These are phyloP conservation scores for Castanospermum australe DNA, from an alignment of 306 rosid genomes.

Conservation along the genomic window DNA sequence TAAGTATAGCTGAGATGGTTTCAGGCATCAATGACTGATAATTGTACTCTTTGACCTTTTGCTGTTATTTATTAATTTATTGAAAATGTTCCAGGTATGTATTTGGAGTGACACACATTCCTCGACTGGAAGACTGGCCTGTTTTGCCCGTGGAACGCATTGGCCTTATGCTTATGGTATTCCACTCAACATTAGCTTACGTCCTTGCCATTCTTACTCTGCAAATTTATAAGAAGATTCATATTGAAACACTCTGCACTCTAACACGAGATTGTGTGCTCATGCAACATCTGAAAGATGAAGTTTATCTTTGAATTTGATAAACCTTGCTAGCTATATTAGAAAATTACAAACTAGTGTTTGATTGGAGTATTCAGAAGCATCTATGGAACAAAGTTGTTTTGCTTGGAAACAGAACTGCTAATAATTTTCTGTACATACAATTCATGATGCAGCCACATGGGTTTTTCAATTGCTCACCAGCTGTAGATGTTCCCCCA, in stretches of 20 bases:
- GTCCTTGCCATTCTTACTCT: not conserved
- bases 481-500: conserved; percentile 57
- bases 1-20: not conserved
- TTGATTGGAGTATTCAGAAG: not conserved
- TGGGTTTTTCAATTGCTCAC: conserved; percentile 58
- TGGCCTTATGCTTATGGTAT: conserved; percentile 78
- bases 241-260: not conserved
- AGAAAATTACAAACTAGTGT: not conserved
- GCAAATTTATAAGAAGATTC: not conserved
- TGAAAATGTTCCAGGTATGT: conserved; percentile 56
- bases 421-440: not conserved
- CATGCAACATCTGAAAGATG: not conserved
- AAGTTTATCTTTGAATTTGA: not conserved
- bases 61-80: not conserved
- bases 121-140: conserved; percentile 87
- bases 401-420: not conserved
- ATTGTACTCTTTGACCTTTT: not conserved
- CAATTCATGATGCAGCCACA: conserved; percentile 47
- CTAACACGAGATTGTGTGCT: not conserved
- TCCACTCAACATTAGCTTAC: not conserved
- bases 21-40: not conserved
- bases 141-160: conserved; percentile 81
- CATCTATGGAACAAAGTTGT: not conserved
- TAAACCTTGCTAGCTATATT: not conserved
- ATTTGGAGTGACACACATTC: conserved; percentile 79